These are phyloP conservation scores for Aquilaria agallochum DNA, from an alignment of 441 rosid genomes.

Conservation along the genomic window DNA sequence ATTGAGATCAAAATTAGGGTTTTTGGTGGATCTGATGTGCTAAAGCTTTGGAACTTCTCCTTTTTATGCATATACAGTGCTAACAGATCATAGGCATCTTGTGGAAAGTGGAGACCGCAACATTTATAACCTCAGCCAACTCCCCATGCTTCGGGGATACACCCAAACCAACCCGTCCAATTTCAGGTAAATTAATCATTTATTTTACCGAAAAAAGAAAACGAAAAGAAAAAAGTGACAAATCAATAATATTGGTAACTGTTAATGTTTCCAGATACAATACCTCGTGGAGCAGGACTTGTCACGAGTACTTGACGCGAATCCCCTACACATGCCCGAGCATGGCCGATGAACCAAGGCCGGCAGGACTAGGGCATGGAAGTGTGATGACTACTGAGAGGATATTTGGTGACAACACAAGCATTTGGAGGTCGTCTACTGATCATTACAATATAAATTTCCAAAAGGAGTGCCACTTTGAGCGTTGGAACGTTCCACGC, in stretches of 20 bases:
- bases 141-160: conserved; percentile 68
- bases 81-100: conserved; percentile 55
- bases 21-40: conserved; percentile 1
- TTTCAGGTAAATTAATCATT: conserved; percentile 39
- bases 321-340: conserved; percentile 30
- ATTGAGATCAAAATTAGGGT: conserved; percentile 5
- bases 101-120: conserved; percentile 58
- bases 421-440: conserved; percentile 16
- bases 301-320: conserved; percentile 28
- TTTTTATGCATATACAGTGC: conserved; percentile 33
- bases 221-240: too few relatives aligned
- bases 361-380: conserved; percentile 29
- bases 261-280: conserved; percentile 34
- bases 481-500: conserved; percentile 17
- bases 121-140: conserved; percentile 68
- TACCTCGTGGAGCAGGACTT: conserved; percentile 41
- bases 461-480: conserved; percentile 10
- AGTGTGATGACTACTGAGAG: conserved; percentile 28
- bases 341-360: conserved; percentile 32
- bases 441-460: conserved; percentile 14
- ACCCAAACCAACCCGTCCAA: conserved; percentile 33
- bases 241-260: neutral
- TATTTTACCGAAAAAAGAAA: neutral
- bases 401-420: conserved; percentile 25
- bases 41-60: conserved; percentile 1